phyloP scores from a whole-genome alignment of 2,329 filamentous ascomycete species.

The Fusarium pseudograminearum region DNA sequence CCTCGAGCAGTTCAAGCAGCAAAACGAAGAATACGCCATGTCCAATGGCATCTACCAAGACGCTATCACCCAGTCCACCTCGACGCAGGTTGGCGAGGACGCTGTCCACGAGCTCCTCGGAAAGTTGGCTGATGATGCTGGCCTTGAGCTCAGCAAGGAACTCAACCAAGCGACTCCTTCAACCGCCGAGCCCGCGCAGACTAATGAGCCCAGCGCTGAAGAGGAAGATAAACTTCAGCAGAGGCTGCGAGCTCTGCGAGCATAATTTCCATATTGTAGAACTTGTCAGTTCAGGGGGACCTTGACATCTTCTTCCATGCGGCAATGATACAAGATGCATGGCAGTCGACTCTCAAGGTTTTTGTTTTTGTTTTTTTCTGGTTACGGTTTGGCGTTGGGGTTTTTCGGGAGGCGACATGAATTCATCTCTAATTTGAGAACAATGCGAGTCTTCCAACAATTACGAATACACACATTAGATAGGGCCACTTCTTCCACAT shows the following conservation, averaged over 20 bases:
- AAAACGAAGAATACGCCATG: slow-evolving; percentile 74
- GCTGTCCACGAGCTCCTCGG: slow-evolving; percentile 88
- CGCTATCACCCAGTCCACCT: slow-evolving; percentile 81
- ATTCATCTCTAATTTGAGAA: slow-evolving; percentile 26
- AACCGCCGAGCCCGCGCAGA: slow-evolving; percentile 69
- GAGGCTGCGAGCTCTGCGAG: slow-evolving; percentile 67
- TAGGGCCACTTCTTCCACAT: slow-evolving; percentile 1
- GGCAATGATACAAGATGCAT: slow-evolving; percentile 3
- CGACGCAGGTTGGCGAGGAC: slow-evolving; percentile 80
- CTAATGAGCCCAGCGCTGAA: slow-evolving; percentile 77
- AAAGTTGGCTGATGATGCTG: slow-evolving; percentile 88
- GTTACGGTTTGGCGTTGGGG: slow-evolving; percentile 44
- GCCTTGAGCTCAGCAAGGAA: slow-evolving; percentile 83
- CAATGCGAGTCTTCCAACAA: slow-evolving; percentile 15
- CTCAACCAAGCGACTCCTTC: slow-evolving; percentile 69
- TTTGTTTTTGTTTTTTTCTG: slow-evolving; percentile 19
- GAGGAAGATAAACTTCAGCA: slow-evolving; percentile 81
- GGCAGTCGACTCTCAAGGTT: slow-evolving; percentile 5
- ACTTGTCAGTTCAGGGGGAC: neutral
- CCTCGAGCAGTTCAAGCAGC: slow-evolving; percentile 70
- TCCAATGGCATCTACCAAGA: slow-evolving; percentile 84
- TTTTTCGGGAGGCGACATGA: slow-evolving; percentile 25
- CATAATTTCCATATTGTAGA: slow-evolving; percentile 50
- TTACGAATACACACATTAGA: slow-evolving; percentile 28
- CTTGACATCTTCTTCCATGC: too few species aligned